Conservation (phyloP, 257 asterid genomes). For the Marsdenia floribunda region DNA sequence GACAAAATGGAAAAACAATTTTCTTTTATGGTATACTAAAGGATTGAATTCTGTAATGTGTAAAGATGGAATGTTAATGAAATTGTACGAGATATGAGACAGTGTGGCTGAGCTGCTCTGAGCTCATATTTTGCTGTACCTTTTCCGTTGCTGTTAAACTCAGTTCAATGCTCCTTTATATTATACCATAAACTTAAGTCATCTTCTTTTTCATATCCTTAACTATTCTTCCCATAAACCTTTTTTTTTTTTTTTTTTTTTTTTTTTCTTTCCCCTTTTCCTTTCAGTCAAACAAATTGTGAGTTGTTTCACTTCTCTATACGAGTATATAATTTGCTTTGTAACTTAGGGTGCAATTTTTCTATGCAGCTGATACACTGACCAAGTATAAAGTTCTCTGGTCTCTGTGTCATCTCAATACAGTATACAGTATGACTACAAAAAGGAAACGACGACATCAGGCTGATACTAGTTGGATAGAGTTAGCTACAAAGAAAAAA, state of each 20-base stretch:
- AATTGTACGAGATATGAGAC: background rate
- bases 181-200: background rate
- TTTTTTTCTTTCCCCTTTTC: too few relatives aligned
- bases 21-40: background rate
- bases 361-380: too few relatives aligned
- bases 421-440: slow-evolving; percentile 1
- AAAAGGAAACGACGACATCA: background rate
- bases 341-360: background rate
- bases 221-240: background rate
- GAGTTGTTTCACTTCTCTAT: background rate
- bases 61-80: background rate
- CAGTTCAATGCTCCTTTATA: background rate
- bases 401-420: background rate
- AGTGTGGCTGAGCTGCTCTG: background rate
- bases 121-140: background rate
- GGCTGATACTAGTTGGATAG: slow-evolving; percentile 9
- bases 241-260: too few relatives aligned
- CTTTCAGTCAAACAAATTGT: background rate
- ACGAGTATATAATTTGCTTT: background rate
- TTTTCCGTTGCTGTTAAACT: background rate
- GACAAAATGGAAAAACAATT: background rate
- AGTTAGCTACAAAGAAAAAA: slow-evolving; percentile 10
- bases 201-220: too few relatives aligned
- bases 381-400: background rate
- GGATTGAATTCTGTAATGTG: background rate